Evolutionary conservation across 768 basidiomycete species (phyloP).

Genomic region (Lactarius quietus): DNA sequence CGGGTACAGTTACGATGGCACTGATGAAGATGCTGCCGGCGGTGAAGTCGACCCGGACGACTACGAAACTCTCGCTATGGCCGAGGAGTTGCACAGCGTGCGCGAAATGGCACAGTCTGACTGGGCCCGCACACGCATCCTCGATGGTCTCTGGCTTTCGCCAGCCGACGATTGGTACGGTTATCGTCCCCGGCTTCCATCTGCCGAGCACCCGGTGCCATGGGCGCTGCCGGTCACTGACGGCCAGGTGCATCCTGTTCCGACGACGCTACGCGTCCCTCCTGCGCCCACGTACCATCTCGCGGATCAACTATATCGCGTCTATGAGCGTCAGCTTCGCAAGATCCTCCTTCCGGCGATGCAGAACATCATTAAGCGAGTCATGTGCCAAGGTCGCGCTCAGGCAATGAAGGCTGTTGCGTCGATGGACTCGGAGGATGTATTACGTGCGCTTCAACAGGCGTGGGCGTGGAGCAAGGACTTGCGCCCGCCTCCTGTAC

Average conservation of each 20-base stretch:
- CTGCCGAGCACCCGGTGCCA: slow-evolving; percentile 52
- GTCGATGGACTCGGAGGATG: slow-evolving; percentile 58
- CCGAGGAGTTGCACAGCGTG: slow-evolving; percentile 46
- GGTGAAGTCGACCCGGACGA: slow-evolving; percentile 26
- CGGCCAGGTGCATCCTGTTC: slow-evolving; percentile 44
- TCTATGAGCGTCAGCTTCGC: slow-evolving; percentile 56
- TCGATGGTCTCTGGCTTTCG: slow-evolving; percentile 74
- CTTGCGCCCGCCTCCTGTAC: slow-evolving; percentile 43
- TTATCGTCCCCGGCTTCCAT: slow-evolving; percentile 30
- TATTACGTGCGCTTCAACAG: slow-evolving; percentile 53
- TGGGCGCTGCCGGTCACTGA: slow-evolving; percentile 44
- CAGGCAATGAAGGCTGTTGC: slow-evolving; percentile 55
- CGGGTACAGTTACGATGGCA: slow-evolving; percentile 33
- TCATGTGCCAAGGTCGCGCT: slow-evolving; percentile 59
- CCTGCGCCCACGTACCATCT: slow-evolving; percentile 59
- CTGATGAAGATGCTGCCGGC: slow-evolving; percentile 29
- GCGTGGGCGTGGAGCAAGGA: slow-evolving; percentile 70
- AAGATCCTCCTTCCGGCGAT: slow-evolving; percentile 61
- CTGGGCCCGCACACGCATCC: slow-evolving; percentile 66
- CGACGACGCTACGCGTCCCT: slow-evolving; percentile 45
- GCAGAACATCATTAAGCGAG: slow-evolving; percentile 61
- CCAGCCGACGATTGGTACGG: slow-evolving; percentile 69
- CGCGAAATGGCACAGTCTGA: slow-evolving; percentile 60
- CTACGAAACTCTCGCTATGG: slow-evolving; percentile 36
- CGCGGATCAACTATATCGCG: slow-evolving; percentile 60